Percentiles rank a stretch among this genome's conserved stretches.
These are phyloP conservation scores for Cyclotella cryptica DNA, from an alignment of 108 stramenopile genomes.

Conservation along the genomic window DNA sequence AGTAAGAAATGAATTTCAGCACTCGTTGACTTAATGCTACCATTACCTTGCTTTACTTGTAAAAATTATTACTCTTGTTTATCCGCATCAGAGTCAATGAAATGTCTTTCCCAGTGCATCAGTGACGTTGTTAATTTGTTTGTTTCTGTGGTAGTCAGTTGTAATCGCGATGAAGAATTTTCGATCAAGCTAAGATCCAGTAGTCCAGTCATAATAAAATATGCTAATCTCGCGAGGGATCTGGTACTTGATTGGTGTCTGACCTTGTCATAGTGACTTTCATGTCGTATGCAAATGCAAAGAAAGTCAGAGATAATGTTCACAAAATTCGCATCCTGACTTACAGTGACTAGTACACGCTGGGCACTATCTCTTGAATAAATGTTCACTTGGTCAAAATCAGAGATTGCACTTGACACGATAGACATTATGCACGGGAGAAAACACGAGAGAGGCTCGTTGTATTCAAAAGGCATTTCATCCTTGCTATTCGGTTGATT, in stretches of 20 bases:
- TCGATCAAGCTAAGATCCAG: not conserved
- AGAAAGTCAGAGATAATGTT: slow-evolving; percentile 23
- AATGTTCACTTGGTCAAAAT: slow-evolving; percentile 6
- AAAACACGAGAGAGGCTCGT: slow-evolving; percentile 37
- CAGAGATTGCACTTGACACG: slow-evolving; percentile 6
- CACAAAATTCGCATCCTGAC: slow-evolving; percentile 20
- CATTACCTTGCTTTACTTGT: too few relatives aligned
- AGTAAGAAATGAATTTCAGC: too few relatives aligned
- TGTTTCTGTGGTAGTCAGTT: not conserved
- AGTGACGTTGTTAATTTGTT: not conserved
- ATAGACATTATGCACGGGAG: slow-evolving; percentile 39
- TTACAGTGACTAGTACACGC: not conserved
- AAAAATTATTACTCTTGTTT: too few relatives aligned
- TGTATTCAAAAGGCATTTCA: not conserved
- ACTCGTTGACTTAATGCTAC: too few relatives aligned
- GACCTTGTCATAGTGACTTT: not conserved
- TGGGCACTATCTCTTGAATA: not conserved
- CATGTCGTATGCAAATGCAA: slow-evolving; percentile 1
- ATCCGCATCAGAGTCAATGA: too few relatives aligned
- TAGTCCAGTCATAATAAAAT: not conserved
- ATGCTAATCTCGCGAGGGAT: not conserved
- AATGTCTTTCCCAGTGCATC: too few relatives aligned
- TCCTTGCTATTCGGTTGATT: not conserved
- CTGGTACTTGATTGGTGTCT: not conserved
- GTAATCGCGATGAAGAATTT: not conserved